A percentile compares a stretch with the other conserved stretches of the same genome.
Conservation (phyloP, 768 basidiomycete genomes). For the Kondoa subrosea region DNA sequence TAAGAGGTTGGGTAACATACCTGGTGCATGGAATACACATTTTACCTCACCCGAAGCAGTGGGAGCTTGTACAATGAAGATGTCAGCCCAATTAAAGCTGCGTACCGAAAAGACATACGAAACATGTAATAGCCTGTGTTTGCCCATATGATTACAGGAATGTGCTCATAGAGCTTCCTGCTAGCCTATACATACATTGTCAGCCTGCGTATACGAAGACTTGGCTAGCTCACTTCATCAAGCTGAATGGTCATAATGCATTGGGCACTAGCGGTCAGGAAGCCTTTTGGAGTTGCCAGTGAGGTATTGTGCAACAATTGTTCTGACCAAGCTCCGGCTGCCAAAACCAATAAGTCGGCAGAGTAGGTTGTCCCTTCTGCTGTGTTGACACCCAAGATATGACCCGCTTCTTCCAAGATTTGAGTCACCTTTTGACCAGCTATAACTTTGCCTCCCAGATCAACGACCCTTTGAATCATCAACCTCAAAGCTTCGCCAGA, state of each 20-base stretch:
- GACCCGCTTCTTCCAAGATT: slow-evolving; percentile 31
- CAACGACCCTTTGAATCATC: slow-evolving; percentile 5
- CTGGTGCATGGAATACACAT: background rate
- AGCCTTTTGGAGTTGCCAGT: background rate
- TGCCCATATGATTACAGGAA: too few relatives aligned
- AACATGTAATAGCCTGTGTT: too few relatives aligned
- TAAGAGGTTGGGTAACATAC: too few relatives aligned
- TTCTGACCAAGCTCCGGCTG: slow-evolving; percentile 31
- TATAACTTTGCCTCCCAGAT: slow-evolving; percentile 44
- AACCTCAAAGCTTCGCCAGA: slow-evolving; percentile 21
- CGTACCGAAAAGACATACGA: too few relatives aligned
- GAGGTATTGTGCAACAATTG: background rate
- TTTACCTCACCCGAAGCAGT: background rate
- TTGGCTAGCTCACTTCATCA: background rate
- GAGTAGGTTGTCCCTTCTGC: slow-evolving; percentile 42
- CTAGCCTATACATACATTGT: too few relatives aligned
- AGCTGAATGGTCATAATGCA: background rate
- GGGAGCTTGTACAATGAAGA: background rate
- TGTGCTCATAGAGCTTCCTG: too few relatives aligned
- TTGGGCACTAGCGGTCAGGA: background rate
- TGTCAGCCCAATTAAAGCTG: too few relatives aligned
- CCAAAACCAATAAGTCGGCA: slow-evolving; percentile 46
- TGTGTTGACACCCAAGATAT: slow-evolving; percentile 45
- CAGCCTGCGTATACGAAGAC: too few relatives aligned
- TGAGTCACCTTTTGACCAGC: slow-evolving; percentile 44